Conservation (phyloP, 768 basidiomycete species). For the Russula sp. region DNA sequence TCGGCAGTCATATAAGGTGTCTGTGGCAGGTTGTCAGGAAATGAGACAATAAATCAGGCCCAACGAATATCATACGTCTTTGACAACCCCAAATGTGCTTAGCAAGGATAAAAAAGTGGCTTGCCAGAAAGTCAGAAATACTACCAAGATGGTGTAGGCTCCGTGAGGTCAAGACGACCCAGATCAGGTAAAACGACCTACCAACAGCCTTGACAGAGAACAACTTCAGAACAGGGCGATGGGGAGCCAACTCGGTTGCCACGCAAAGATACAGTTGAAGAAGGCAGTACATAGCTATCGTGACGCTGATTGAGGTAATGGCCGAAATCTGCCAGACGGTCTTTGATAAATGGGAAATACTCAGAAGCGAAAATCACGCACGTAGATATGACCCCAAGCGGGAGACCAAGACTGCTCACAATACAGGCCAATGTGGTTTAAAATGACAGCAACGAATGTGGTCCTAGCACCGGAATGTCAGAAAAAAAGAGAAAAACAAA, state of each 20-base stretch:
- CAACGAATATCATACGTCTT: conserved; percentile 39
- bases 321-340: conserved; percentile 39
- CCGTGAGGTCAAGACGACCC: neutral
- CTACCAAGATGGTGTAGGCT: conserved; percentile 26
- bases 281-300: conserved; percentile 72
- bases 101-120: conserved; percentile 51
- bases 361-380: conserved; percentile 26
- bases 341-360: neutral
- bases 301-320: conserved; percentile 62
- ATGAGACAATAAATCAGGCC: neutral
- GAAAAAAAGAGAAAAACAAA: neutral
- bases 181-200: conserved; percentile 26
- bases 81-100: conserved; percentile 51
- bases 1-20: conserved; percentile 64
- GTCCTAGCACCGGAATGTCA: conserved; percentile 31
- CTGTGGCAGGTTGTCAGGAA: conserved; percentile 28
- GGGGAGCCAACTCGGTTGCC: conserved; percentile 44
- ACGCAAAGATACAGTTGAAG: conserved; percentile 63
- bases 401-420: conserved; percentile 66
- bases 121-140: conserved; percentile 78
- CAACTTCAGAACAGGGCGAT: conserved; percentile 58
- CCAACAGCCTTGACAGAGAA: conserved; percentile 70
- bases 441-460: conserved; percentile 52
- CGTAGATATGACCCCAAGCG: conserved; percentile 63
- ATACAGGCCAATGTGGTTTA: conserved; percentile 60